Evolutionary conservation across 169 alveolate species (phyloP).

Genomic region (Plasmodium vinckei): DNA sequence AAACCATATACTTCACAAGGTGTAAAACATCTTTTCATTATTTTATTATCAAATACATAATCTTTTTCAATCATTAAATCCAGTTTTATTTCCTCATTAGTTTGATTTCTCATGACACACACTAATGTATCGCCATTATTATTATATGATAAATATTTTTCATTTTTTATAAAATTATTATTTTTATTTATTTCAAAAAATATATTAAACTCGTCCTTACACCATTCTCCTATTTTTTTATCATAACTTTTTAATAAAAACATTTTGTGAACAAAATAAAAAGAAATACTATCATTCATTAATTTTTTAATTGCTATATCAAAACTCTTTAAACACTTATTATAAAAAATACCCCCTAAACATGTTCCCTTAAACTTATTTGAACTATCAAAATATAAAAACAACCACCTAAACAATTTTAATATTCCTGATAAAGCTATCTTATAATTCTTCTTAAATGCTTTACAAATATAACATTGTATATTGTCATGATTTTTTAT

Average conservation of each 20-base stretch:
- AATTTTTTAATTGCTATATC: constrained; percentile 5
- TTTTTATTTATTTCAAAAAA: neutral
- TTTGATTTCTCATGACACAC: no score
- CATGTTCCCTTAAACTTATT: neutral
- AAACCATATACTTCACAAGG: constrained; percentile 41
- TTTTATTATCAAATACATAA: constrained; percentile 1
- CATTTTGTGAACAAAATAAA: constrained; percentile 1
- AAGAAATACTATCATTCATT: neutral
- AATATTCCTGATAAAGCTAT: neutral
- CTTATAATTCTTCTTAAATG: constrained; percentile 1
- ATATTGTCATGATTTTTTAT: constrained; percentile 1
- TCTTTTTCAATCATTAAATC: neutral
- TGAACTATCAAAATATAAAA: neutral
- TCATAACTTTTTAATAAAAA: neutral
- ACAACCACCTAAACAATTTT: neutral
- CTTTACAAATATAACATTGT: neutral
- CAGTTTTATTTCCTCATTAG: no score
- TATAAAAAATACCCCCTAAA: neutral
- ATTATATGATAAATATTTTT: no score
- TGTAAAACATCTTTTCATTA: neutral
- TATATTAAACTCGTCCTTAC: no score
- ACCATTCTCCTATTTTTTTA: no score
- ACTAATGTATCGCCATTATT: neutral
- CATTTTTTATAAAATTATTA: neutral
- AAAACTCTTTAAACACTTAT: neutral